Base-by-base conservation (phyloP, 2,329 filamentous ascomycete species). In the Calonectria multiphialidica region DNA sequence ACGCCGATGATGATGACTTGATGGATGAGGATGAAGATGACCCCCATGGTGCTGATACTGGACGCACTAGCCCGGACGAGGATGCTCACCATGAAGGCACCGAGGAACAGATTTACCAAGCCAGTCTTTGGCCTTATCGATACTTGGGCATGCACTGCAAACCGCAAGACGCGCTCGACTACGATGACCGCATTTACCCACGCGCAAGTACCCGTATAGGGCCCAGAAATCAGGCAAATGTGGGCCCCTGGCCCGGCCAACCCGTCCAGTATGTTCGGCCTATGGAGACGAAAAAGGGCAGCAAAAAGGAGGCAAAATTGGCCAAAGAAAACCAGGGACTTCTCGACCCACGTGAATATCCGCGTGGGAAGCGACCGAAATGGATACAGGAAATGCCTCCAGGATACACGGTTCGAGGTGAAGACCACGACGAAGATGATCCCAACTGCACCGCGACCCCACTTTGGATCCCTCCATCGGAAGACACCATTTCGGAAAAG, bases 151-250 rank as follows among this genome's bases (percentile, higher is more conserved):
- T 98, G 77, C 97, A 99, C 84, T 98, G 96, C 84, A 94, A 95
- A 76, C 94, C 97, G 1, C 96, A 98, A 83, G 97, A 99, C 85
- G 97, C 95, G 0, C 87, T 99, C 35, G 97, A 99, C 82, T 98
- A 98, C 81, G 97, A 99, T 80, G 97, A 99, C 83, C 93, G 97
- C 75, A 98, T 99, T 76, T 98, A 98, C 81, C 97, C 97, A 10
- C 93, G 97, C 76, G 96, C 97, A 18, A 97, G 96, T 81, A 98
- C 97, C 68, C 93, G 97, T 44, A 88, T 98, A 44, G 97, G 97
- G 9, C 95, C 95, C 12, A 92, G 95, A 68, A 95, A 98, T 83
- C 97, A 99, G 86, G 96, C 97, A 5, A 93, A 92, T 77, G 94
- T 98, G 40, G 87, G 90, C 61, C 89, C 94, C 7, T 99, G 97